A percentile compares a stretch with the other conserved stretches of the same genome.
These are phyloP conservation scores for Polytolypa hystricis DNA, from an alignment of 2,329 filamentous ascomycete genomes.

Conservation along the genomic window DNA sequence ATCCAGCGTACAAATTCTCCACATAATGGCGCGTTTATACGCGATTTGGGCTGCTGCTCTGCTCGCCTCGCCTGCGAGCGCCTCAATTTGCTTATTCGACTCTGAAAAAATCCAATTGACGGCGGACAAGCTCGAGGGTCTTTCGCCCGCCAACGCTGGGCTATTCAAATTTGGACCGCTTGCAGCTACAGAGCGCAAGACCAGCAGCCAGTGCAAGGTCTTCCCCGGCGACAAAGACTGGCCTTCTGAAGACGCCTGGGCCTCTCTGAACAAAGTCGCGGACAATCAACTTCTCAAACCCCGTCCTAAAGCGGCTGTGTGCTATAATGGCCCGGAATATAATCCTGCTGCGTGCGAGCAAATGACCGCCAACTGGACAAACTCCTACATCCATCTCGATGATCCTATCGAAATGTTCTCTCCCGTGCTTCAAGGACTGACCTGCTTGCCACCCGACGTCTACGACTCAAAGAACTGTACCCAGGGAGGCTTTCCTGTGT, in stretches of 20 bases:
- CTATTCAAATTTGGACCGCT: conserved; percentile 17
- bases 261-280: conserved; percentile 24
- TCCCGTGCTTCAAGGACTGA: conserved; percentile 17
- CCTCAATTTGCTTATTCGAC: conserved; percentile 1
- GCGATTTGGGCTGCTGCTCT: conserved; percentile 1
- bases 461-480: conserved; percentile 2
- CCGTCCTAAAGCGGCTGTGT: conserved; percentile 20
- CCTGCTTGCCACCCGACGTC: conserved; percentile 13
- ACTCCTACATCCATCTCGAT: conserved; percentile 9
- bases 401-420: conserved; percentile 20
- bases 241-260: conserved; percentile 13
- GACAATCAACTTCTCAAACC: conserved; percentile 24
- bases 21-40: background rate
- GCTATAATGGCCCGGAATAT: conserved; percentile 19
- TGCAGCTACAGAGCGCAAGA: conserved; percentile 14
- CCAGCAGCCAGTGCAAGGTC: conserved; percentile 31
- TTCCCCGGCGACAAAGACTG: conserved; percentile 15
- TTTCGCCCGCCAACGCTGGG: background rate
- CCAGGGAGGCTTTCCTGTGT: conserved; percentile 17
- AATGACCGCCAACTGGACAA: conserved; percentile 14
- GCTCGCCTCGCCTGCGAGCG: background rate
- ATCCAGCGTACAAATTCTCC: no score
- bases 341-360: conserved; percentile 14
- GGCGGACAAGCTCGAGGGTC: background rate
- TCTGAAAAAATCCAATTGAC: conserved; percentile 5